A percentile compares a stretch with the other conserved stretches of the same genome.
Conservation (phyloP, 805 yeast genomes). For the Yamadazyma olivae region DNA sequence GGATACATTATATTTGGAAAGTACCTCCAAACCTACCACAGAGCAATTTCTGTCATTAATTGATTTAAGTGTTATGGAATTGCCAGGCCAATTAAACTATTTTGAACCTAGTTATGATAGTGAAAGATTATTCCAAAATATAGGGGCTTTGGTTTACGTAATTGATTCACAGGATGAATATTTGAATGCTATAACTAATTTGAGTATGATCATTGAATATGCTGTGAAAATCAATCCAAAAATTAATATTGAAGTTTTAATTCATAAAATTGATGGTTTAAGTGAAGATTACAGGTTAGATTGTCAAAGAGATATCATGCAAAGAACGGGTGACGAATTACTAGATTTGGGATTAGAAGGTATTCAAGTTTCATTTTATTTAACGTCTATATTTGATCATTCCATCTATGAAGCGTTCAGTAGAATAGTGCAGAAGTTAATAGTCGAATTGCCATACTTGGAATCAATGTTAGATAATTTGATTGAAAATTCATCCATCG, state of each 20-base stretch:
- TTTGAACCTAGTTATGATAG: slow-evolving; percentile 84
- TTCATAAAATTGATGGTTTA: slow-evolving; percentile 94
- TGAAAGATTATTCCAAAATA: slow-evolving; percentile 70
- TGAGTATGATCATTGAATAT: slow-evolving; percentile 83
- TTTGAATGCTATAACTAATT: slow-evolving; percentile 81
- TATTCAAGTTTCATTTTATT: slow-evolving; percentile 84
- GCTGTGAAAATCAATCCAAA: slow-evolving; percentile 82
- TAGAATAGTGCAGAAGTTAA: slow-evolving; percentile 85
- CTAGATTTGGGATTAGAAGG: slow-evolving; percentile 87
- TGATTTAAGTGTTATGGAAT: slow-evolving; percentile 85
- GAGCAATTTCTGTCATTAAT: slow-evolving; percentile 82
- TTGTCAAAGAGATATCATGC: slow-evolving; percentile 95
- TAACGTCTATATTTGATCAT: slow-evolving; percentile 93
- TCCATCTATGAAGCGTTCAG: slow-evolving; percentile 95
- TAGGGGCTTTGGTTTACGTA: slow-evolving; percentile 90
- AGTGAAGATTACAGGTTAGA: slow-evolving; percentile 92
- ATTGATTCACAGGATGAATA: slow-evolving; percentile 96
- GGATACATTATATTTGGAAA: slow-evolving; percentile 86
- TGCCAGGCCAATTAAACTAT: slow-evolving; percentile 90
- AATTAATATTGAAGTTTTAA: slow-evolving; percentile 86
- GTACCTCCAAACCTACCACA: slow-evolving; percentile 84
- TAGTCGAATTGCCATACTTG: slow-evolving; percentile 82
- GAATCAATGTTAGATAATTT: slow-evolving; percentile 87
- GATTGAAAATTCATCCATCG: slow-evolving; percentile 86
- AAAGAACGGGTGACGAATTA: slow-evolving; percentile 89